Evolutionary conservation across 257 asterid species (phyloP).

Genomic region (Penstemon eatonii): DNA sequence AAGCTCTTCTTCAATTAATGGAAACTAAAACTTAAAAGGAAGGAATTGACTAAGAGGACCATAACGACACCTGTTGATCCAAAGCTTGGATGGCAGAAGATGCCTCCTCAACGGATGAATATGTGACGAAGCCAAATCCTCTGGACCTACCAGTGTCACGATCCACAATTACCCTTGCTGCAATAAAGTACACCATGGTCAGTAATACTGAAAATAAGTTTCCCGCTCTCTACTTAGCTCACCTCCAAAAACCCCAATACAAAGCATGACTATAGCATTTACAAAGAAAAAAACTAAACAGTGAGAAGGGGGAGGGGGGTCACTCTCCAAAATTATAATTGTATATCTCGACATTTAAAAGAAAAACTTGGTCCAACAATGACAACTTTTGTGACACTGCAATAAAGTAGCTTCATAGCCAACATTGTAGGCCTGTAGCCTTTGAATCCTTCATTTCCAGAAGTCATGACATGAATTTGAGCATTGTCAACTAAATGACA

Average conservation of each 20-base stretch:
- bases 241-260: neutral
- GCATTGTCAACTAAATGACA: neutral
- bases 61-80: slow-evolving; percentile 64
- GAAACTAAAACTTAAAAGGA: neutral
- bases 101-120: slow-evolving; percentile 59
- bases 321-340: neutral
- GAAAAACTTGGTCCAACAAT: slow-evolving; percentile 5
- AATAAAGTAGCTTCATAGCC: neutral
- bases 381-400: neutral
- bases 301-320: no score
- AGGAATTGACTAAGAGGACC: neutral
- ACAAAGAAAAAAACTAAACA: neutral
- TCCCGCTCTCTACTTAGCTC: neutral
- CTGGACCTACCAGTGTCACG: slow-evolving; percentile 82
- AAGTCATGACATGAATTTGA: neutral
- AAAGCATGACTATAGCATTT: neutral
- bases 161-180: slow-evolving; percentile 72
- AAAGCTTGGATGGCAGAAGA: slow-evolving; percentile 87
- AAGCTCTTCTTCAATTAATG: neutral
- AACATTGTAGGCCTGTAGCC: neutral
- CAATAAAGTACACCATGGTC: slow-evolving; percentile 19
- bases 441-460: neutral
- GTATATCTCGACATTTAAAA: neutral
- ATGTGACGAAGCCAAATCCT: slow-evolving; percentile 91
- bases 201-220: neutral